phyloP scores from a whole-genome alignment of 768 basidiomycete species.

The Pisolithus microcarpus region DNA sequence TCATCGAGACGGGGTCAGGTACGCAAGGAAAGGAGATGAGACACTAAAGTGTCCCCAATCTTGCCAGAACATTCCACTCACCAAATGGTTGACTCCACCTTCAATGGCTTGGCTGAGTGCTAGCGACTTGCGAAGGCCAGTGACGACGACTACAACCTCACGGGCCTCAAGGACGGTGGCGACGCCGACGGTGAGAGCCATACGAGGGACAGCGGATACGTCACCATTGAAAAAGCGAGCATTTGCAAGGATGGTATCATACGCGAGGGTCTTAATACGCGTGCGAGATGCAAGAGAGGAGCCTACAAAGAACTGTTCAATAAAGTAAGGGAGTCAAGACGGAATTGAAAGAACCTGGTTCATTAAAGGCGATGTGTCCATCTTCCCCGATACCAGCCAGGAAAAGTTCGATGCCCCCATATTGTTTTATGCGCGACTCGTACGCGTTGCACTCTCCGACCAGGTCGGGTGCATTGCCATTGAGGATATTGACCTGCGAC shows the following conservation, averaged over 20 bases:
- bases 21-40: background rate
- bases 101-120: constrained; percentile 87
- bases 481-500: constrained; percentile 73
- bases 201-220: constrained; percentile 67
- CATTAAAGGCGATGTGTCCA: constrained; percentile 91
- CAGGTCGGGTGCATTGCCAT: constrained; percentile 74
- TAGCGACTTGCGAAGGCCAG: constrained; percentile 74
- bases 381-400: constrained; percentile 92
- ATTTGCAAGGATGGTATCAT: constrained; percentile 89
- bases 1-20: background rate
- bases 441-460: constrained; percentile 76
- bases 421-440: constrained; percentile 66
- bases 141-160: constrained; percentile 83
- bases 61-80: constrained; percentile 21
- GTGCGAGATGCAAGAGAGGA: constrained; percentile 82
- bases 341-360: constrained; percentile 48
- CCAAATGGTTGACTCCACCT: constrained; percentile 86
- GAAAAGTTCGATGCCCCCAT: constrained; percentile 87
- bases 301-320: constrained; percentile 31
- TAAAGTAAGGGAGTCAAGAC: background rate
- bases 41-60: background rate
- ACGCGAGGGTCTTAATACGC: constrained; percentile 87
- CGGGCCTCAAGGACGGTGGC: constrained; percentile 77
- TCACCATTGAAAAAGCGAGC: constrained; percentile 88
- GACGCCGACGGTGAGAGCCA: constrained; percentile 89